These are phyloP conservation scores for Pleodorina starrii DNA, from an alignment of 139 green algal species.

Conservation along the genomic window DNA sequence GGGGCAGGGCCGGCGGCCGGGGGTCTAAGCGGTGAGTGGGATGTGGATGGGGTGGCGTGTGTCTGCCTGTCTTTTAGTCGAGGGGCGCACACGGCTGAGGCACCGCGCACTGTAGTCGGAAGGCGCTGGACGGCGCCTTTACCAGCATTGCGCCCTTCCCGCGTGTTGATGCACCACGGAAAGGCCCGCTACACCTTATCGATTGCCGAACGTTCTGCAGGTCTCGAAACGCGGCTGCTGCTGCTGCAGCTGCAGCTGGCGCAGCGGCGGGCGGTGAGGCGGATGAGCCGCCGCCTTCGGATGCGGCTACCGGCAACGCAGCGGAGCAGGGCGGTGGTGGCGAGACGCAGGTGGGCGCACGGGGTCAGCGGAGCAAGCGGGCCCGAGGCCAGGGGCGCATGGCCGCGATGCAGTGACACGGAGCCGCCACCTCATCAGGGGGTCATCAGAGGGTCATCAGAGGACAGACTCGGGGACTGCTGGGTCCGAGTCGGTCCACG, in stretches of 20 bases:
- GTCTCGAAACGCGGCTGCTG: background rate
- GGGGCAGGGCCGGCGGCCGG: background rate
- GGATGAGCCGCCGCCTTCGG: background rate
- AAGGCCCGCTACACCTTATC: too few relatives aligned
- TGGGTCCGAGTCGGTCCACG: too few relatives aligned
- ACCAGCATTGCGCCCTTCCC: too few relatives aligned
- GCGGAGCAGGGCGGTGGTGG: background rate
- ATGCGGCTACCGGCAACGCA: background rate
- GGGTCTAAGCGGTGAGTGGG: background rate
- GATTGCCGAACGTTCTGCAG: background rate
- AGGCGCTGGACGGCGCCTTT: too few relatives aligned
- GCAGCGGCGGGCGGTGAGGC: background rate
- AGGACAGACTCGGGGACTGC: too few relatives aligned
- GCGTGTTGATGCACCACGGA: background rate
- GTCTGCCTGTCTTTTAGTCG: background rate
- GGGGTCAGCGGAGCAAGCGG: conserved; percentile 2
- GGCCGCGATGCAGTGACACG: background rate
- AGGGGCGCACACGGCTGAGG: too few relatives aligned
- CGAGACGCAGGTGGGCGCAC: background rate
- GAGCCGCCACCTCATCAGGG: too few relatives aligned
- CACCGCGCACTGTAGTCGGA: too few relatives aligned
- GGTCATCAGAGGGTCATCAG: too few relatives aligned
- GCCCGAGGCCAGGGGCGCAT: background rate
- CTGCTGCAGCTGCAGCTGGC: background rate
- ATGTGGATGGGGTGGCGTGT: background rate